Base-by-base conservation (phyloP, 768 basidiomycete genomes). In the Leccinum variicolor region DNA sequence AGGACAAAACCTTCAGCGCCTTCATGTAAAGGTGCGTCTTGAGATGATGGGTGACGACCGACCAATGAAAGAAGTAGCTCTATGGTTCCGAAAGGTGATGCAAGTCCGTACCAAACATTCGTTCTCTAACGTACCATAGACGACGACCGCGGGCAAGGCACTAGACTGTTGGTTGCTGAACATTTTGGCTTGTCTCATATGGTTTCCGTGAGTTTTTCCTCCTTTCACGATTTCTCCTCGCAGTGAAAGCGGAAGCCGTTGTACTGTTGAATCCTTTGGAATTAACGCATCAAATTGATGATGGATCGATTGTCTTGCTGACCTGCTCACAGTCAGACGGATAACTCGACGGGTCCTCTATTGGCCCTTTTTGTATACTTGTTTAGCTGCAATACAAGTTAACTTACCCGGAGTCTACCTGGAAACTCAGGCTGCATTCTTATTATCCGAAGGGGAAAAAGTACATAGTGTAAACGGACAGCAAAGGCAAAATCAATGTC, bases 41-140 rank as follows among this genome's bases (percentile, higher is more conserved):
- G 66, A 71, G 6, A 60, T 63, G 6, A 60, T 62, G 41, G 41
- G 6, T 4, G 59, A 62, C 2, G 63, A 65, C 8, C 72, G 67
- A 19, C 67, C 73, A 53, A 53, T 63, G 2, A 64, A 65, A 14
- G 80, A 84, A 64, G 75, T 74, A 52, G 65, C 78, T 7, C 79
- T 90, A 51, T 94, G 91, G 91, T 81, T 89, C 55, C 75, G 78
- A 50, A 91, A 89, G 81, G 90, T 89, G 64, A 60, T 33, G 11
- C 43, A 7, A 26, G 19, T 53, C 52, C 17, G 14, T 31, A 28
- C 36, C 49, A 23, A 19, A 3, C 13, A 28, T 56, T 45, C 34
- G 5, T 41, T 49, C 13, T 55, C 56, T 62, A 55, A 63, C 47
- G 13, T 45, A 33, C 46, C 39, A 33, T 59, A 90, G 88, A 75